Base-by-base conservation (phyloP, 1,284 basidiomycete species). In the Grifola frondosa region DNA sequence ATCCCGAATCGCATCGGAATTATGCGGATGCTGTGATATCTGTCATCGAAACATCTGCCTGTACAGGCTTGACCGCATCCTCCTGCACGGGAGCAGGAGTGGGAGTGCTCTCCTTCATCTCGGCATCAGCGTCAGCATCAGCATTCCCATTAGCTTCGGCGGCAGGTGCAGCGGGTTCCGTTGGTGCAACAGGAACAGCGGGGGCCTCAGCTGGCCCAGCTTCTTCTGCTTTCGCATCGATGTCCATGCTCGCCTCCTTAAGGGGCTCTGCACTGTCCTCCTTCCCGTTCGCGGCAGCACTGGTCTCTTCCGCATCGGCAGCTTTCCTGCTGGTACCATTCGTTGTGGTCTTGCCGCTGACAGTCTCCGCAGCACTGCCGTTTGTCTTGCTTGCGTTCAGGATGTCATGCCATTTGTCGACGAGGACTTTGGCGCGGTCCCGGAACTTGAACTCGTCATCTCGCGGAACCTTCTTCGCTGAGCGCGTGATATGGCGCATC, bases 381-480 rank as follows among this genome's bases (percentile, higher is more conserved):
- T 71, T 67, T 25, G 58, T 54, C 59, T 78, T 78, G 53, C 68
- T 73, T 19, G 74, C 69, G 42, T 73, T 74, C 19, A 83, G 59
- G 41, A 83, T 77, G 22, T 74, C 74, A 49, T 85, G 81, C 86
- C 88, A 90, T 56, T 79, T 81, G 57, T 88, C 80, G 29, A 90
- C 84, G 19, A 89, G 68, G 2, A 74, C 74, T 56, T 81, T 80
- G 2, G 87, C 85, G 36, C 95, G 85, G 20, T 84, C 78, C 42
- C 84, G 84, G 76, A 98, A 95, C 54, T 88, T 78, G 75, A 85
- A 91, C 62, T 96, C 84, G 26, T 81, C 84, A 59, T 97, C 88
- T 44, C 83, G 75, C 11, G 95, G 92, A 19, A 97, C 83, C 59
- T 74, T 79, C 16, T 77, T 76, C 30, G 70, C 70, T 15, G 70